Conservation (phyloP, 352 stramenopile species). For the Aphanomyces cochlioides region DNA sequence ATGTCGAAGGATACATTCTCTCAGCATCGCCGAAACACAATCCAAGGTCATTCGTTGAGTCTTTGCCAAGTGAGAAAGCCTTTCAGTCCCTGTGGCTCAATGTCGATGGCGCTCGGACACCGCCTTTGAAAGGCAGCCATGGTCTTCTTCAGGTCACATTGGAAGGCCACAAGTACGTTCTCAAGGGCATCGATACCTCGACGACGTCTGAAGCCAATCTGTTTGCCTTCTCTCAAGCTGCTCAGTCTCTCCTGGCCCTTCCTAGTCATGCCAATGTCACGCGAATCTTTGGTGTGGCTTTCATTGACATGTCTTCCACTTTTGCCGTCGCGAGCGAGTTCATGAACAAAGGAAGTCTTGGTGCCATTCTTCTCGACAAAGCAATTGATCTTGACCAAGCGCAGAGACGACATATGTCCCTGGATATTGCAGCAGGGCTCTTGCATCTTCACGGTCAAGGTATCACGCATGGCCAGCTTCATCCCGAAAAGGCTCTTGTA, state of each 20-base stretch:
- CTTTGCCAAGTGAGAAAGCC: neutral
- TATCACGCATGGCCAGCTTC: neutral
- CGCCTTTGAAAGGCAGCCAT: slow-evolving; percentile 1
- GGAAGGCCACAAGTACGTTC: neutral
- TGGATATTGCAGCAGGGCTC: slow-evolving; percentile 20
- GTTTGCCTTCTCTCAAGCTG: neutral
- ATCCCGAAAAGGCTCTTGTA: slow-evolving; percentile 12
- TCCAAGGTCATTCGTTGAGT: neutral
- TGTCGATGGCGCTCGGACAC: neutral
- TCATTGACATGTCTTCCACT: neutral
- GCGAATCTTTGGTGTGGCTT: slow-evolving; percentile 15
- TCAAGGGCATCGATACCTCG: slow-evolving; percentile 23
- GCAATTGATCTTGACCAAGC: neutral
- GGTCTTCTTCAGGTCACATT: neutral
- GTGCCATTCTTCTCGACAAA: neutral
- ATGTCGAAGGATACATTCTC: slow-evolving; percentile 1
- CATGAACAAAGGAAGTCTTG: slow-evolving; percentile 19
- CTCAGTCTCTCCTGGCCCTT: slow-evolving; percentile 8
- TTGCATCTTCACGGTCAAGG: slow-evolving; percentile 18
- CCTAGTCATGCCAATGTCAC: slow-evolving; percentile 11
- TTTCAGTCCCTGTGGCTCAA: slow-evolving; percentile 4
- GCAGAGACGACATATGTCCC: neutral
- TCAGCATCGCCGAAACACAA: neutral
- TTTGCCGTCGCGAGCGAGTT: slow-evolving; percentile 25
- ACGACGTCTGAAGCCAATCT: neutral